Conservation (phyloP, 306 rosid genomes). For the Sicyos baderoa region DNA sequence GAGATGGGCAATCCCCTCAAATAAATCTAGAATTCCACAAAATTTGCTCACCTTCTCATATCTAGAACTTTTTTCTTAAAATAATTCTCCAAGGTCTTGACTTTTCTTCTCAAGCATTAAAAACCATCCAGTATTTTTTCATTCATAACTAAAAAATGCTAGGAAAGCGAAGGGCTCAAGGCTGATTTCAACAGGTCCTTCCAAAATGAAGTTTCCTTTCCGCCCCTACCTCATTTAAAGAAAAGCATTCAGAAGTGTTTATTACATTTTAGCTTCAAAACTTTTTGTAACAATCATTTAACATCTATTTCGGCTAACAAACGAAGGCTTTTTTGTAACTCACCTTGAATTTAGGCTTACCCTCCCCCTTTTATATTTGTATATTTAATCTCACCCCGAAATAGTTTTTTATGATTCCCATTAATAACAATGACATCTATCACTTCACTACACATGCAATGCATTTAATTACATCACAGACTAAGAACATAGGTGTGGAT, state of each 20-base stretch:
- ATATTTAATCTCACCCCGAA: neutral
- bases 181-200: neutral
- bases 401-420: neutral
- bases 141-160: neutral
- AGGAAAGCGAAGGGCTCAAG: neutral
- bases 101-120: neutral
- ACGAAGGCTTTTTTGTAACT: neutral
- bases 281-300: neutral
- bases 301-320: neutral
- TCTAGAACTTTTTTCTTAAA: neutral
- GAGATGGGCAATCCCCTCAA: neutral
- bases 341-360: neutral
- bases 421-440: neutral
- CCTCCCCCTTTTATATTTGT: neutral
- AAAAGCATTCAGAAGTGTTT: neutral
- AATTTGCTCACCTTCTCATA: neutral
- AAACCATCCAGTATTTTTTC: neutral
- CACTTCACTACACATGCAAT: slow-evolving; percentile 4
- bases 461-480: neutral
- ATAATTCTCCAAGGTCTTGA: neutral
- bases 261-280: slow-evolving; percentile 4
- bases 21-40: neutral
- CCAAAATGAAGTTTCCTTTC: neutral
- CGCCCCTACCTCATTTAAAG: neutral
- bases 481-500: neutral